A percentile compares a stretch with the other conserved stretches of the same genome.
Evolutionary conservation across 2,329 filamentous ascomycete genomes (phyloP).

Genomic region (Elsinoe ampelina): DNA sequence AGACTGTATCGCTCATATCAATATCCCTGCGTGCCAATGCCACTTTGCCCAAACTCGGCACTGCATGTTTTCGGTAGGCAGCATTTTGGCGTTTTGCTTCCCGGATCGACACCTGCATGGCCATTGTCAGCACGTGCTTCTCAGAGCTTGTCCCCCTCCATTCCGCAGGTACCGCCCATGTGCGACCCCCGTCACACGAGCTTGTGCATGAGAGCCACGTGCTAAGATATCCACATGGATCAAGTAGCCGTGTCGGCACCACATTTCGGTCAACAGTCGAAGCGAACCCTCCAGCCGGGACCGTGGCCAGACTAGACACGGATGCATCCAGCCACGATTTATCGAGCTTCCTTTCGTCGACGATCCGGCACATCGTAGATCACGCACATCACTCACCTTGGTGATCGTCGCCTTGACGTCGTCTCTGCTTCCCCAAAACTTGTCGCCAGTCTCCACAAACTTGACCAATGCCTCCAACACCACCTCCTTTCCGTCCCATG

Average conservation of each 20-base stretch:
- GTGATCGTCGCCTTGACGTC: conserved; percentile 55
- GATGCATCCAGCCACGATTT: not conserved
- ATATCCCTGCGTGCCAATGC: conserved; percentile 58
- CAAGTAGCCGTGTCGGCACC: conserved; percentile 9
- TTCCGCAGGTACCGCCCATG: conserved; percentile 4
- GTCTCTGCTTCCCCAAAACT: conserved; percentile 47
- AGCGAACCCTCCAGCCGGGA: not conserved
- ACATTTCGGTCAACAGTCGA: not conserved
- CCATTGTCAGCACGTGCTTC: conserved; percentile 8
- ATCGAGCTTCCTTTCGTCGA: not conserved
- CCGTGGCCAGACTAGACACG: not conserved
- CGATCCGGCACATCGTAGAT: conserved; percentile 5
- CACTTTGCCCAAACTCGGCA: conserved; percentile 63
- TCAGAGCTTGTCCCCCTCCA: not conserved
- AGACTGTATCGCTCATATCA: conserved; percentile 59
- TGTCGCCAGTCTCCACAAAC: conserved; percentile 59
- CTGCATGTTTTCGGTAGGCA: conserved; percentile 68
- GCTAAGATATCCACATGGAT: not conserved
- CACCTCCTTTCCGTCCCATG: conserved; percentile 83
- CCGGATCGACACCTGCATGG: conserved; percentile 57
- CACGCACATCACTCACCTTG: conserved; percentile 43
- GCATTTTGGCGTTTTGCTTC: conserved; percentile 90
- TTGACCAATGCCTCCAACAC: conserved; percentile 70
- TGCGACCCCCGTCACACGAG: not conserved
- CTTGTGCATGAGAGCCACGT: not conserved